These are phyloP conservation scores for Porodaedalea pini DNA, from an alignment of 1,284 basidiomycete genomes.

Conservation along the genomic window DNA sequence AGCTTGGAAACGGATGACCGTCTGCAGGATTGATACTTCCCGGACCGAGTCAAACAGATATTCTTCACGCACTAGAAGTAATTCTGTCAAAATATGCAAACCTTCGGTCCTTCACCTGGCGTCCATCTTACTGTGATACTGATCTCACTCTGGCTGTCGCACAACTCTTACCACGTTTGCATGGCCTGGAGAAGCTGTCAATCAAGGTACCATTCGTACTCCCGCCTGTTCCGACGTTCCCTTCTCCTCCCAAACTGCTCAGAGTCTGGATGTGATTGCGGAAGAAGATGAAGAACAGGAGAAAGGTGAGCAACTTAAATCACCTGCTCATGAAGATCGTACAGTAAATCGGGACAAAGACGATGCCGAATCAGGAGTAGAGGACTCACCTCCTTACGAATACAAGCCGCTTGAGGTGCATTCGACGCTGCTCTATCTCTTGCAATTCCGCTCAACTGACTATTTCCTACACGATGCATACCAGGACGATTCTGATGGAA, in stretches of 20 bases:
- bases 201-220: conserved; percentile 7
- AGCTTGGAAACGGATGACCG: background rate
- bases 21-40: background rate
- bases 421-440: too few species aligned
- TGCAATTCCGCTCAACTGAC: too few species aligned
- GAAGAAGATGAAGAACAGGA: conserved; percentile 9
- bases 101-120: conserved; percentile 5
- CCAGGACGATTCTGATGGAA: conserved; percentile 2
- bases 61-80: background rate
- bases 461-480: background rate
- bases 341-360: background rate
- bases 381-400: background rate
- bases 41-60: background rate
- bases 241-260: background rate
- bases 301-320: background rate
- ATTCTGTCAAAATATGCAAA: conserved; percentile 2
- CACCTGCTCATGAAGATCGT: background rate
- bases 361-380: background rate
- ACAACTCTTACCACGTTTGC: conserved; percentile 1
- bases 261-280: background rate
- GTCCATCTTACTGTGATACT: background rate
- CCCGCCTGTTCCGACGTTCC: background rate
- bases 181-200: background rate
- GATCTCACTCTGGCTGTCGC: background rate
- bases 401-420: conserved; percentile 6